Evolutionary conservation across 169 alveolate genomes (phyloP).

Genomic region (Plasmodium falciparum): DNA sequence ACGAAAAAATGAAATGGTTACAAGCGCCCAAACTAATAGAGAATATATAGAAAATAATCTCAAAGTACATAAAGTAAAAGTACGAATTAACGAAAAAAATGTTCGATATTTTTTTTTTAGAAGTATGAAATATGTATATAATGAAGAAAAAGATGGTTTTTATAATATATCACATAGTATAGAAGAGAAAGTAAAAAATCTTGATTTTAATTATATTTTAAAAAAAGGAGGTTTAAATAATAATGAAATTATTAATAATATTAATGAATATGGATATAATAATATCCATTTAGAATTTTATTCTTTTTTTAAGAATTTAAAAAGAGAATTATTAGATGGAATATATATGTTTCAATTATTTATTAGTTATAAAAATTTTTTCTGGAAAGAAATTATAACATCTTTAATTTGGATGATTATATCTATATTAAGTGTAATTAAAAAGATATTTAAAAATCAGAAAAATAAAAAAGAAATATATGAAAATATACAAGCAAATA

Average conservation of each 20-base stretch:
- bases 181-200: constrained; percentile 75
- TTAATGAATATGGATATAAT: constrained; percentile 81
- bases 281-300: constrained; percentile 78
- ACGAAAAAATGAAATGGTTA: not conserved
- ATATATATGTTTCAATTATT: constrained; percentile 85
- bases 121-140: constrained; percentile 81
- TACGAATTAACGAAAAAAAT: constrained; percentile 53
- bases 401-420: constrained; percentile 85
- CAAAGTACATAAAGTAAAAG: constrained; percentile 38
- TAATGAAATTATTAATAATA: constrained; percentile 80
- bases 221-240: constrained; percentile 87
- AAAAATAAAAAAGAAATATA: constrained; percentile 85
- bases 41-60: not conserved
- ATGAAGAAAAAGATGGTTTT: constrained; percentile 78
- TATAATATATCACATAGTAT: constrained; percentile 80
- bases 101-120: constrained; percentile 55
- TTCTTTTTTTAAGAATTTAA: constrained; percentile 79
- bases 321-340: constrained; percentile 84
- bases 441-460: constrained; percentile 82
- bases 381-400: constrained; percentile 85
- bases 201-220: constrained; percentile 80
- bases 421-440: constrained; percentile 78
- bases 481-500: constrained; percentile 77
- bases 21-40: not conserved
- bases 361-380: constrained; percentile 82